Base-by-base conservation (phyloP, 495 filamentous ascomycete species). In the Xylaria scruposa region DNA sequence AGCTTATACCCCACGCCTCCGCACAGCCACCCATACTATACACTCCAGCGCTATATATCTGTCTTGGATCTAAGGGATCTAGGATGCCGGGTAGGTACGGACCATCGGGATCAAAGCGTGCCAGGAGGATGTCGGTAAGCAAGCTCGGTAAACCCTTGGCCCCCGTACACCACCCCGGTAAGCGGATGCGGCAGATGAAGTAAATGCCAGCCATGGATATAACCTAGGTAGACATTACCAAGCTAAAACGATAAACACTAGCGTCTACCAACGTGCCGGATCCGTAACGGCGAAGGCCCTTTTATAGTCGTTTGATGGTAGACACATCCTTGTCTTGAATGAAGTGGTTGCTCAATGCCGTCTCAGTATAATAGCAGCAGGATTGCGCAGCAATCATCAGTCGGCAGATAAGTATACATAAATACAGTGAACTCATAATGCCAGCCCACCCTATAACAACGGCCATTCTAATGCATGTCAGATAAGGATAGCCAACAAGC, bases 151-250 rank as follows among this genome's bases (percentile, higher is more conserved):
- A 51, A 38, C 63, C 4, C 8, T 17, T 31, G 19, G 17, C 63
- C 19, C 36, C 33, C 33, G 21, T n/a, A 21, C 65, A 54, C 17
- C 17, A 19, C 33, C 12, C 47, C 65, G 65, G 65, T 54, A 54
- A 67, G 36, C 65, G 47, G 65, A 56, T 42, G 10, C 65, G 65
- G 65, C 65, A 67, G 49, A 67, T 67, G 49, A 56, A 56, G 6
- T 26, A 56, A 56, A 3, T 21, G 53, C 26, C 26, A 56, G 53
- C 17, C 53, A 10, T 24, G 12, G 26, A 31, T 9, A 56, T 42
- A 13, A 36, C 38, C 38, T 12, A 13, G 1, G 38, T 7, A 24
- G 6, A 4, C 13, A 56, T 12, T 56, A 31, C 29, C 13, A 56
- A 56, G 7, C 26, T 31, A 17, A 5, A 31, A 54, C 10, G 24